Evolutionary conservation across 2,329 filamentous ascomycete genomes (phyloP).

Genomic region (Dissoconium aciculare): DNA sequence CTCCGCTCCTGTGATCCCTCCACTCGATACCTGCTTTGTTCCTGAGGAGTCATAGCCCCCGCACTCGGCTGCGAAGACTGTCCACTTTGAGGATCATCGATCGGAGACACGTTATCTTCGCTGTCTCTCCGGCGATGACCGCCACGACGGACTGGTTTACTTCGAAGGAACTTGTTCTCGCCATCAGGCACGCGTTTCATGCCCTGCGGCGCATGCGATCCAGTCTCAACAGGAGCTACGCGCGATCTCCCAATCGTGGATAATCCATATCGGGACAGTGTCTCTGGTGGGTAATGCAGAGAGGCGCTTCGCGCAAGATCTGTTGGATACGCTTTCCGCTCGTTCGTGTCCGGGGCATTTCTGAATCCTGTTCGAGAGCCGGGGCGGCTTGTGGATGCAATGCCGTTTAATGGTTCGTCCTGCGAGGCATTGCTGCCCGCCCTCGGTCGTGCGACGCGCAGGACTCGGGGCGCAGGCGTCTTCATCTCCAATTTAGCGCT

Average conservation of each 20-base stretch:
- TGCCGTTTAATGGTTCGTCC: conserved; percentile 15
- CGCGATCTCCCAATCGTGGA: conserved; percentile 37
- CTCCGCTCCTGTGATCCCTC: conserved; percentile 17
- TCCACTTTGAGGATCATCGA: conserved; percentile 20
- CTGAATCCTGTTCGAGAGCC: conserved; percentile 17
- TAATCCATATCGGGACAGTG: conserved; percentile 22
- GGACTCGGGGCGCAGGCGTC: conserved; percentile 24
- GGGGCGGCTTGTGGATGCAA: conserved; percentile 18
- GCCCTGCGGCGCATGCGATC: conserved; percentile 56
- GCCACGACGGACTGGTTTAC: conserved; percentile 57
- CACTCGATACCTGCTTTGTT: conserved; percentile 13
- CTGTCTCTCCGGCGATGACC: conserved; percentile 44
- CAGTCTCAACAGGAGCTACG: conserved; percentile 43
- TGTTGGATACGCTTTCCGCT: conserved; percentile 10
- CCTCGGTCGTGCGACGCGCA: conserved; percentile 17
- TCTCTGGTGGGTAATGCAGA: conserved; percentile 37
- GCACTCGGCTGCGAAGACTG: conserved; percentile 18
- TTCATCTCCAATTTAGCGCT: conserved; percentile 18
- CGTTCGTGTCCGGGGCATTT: conserved; percentile 9
- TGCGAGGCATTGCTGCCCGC: conserved; percentile 24
- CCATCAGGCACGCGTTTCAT: conserved; percentile 63
- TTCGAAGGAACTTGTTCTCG: conserved; percentile 63
- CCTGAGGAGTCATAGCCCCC: conserved; percentile 16
- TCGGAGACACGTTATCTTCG: conserved; percentile 31
- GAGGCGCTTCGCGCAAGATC: conserved; percentile 21